phyloP scores from a whole-genome alignment of 768 basidiomycete species.

The Cyathus striatus region DNA sequence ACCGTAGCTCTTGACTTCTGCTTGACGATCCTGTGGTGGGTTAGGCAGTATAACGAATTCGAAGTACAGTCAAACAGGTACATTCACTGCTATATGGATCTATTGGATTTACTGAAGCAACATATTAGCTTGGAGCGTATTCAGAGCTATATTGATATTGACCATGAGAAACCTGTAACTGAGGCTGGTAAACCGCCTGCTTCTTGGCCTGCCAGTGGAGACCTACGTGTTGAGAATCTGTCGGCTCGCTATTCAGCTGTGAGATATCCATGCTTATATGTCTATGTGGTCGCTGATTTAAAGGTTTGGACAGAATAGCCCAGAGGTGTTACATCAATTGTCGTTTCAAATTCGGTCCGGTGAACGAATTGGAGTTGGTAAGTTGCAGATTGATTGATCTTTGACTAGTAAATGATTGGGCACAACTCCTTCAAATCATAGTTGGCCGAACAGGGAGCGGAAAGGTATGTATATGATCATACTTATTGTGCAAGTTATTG shows the following conservation, averaged over 20 bases:
- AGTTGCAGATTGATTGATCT: no score
- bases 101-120: not conserved
- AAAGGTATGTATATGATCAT: slow-evolving; percentile 17
- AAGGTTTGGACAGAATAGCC: no score
- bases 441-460: slow-evolving; percentile 34
- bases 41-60: slow-evolving; percentile 38
- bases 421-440: slow-evolving; percentile 4
- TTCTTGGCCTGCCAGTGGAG: slow-evolving; percentile 56
- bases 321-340: slow-evolving; percentile 44
- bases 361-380: slow-evolving; percentile 47
- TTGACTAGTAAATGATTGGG: not conserved
- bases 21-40: slow-evolving; percentile 47
- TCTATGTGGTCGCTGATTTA: no score
- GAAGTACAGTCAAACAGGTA: slow-evolving; percentile 44
- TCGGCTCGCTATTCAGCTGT: slow-evolving; percentile 45
- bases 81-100: not conserved
- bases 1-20: slow-evolving; percentile 60
- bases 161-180: slow-evolving; percentile 10
- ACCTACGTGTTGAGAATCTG: slow-evolving; percentile 43
- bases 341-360: slow-evolving; percentile 45
- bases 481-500: not conserved
- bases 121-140: slow-evolving; percentile 12
- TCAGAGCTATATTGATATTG: slow-evolving; percentile 9
- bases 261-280: no score
- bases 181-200: slow-evolving; percentile 44